Conservation (phyloP, 2,329 filamentous ascomycete species). For the Cytospora piceicola region DNA sequence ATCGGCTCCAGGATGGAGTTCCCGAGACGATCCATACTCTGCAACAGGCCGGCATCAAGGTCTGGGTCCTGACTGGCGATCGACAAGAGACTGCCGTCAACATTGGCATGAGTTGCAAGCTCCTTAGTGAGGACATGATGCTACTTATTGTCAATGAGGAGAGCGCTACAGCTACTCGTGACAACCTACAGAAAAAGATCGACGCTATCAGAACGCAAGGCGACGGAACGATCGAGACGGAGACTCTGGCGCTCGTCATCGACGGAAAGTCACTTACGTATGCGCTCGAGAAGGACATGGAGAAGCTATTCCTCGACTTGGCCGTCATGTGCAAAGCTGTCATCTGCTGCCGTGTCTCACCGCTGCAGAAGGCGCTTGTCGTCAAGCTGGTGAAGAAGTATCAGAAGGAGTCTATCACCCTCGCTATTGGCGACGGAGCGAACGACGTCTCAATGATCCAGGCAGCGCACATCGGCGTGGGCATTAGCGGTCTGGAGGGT, state of each 20-base stretch:
- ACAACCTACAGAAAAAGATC: conserved; percentile 91
- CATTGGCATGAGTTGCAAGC: conserved; percentile 99
- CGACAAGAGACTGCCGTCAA: conserved; percentile 99
- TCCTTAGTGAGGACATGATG: conserved; percentile 99
- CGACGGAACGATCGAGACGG: conserved; percentile 75
- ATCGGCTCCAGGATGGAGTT: conserved; percentile 94
- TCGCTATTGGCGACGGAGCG: conserved; percentile 95
- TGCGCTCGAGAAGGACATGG: conserved; percentile 89
- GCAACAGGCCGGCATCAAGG: conserved; percentile 95
- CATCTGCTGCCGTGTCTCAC: conserved; percentile 96
- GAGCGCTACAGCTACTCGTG: conserved; percentile 72
- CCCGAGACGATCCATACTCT: conserved; percentile 97
- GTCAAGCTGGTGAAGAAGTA: conserved; percentile 96
- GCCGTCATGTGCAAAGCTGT: conserved; percentile 98
- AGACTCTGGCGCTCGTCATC: conserved; percentile 88
- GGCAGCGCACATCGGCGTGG: conserved; percentile 95
- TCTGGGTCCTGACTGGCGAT: conserved; percentile 97
- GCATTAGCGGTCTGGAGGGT: conserved; percentile 96
- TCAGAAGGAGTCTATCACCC: conserved; percentile 85
- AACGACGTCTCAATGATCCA: conserved; percentile 99
- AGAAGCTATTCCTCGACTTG: conserved; percentile 90
- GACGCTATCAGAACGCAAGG: conserved; percentile 87
- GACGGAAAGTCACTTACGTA: conserved; percentile 95
- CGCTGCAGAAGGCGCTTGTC: conserved; percentile 93
- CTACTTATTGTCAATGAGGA: conserved; percentile 96